Conservation (phyloP, 73 alveolate species). For the Paramecium biaurelia region DNA sequence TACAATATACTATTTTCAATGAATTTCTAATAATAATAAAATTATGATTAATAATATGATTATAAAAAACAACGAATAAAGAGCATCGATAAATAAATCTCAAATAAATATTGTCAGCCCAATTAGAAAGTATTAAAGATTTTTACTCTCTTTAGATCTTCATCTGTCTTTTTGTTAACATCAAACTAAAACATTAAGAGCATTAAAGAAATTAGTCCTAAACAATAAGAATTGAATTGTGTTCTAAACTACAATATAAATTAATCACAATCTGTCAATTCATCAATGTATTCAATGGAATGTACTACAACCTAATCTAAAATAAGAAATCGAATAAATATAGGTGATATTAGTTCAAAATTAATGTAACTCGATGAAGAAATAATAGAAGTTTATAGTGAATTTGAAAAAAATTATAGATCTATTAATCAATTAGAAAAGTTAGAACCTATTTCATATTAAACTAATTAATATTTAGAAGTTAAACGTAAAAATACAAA, state of each 20-base stretch:
- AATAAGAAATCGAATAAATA: background rate
- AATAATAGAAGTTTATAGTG: constrained; percentile 9
- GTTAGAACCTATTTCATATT: background rate
- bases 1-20: background rate
- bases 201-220: background rate
- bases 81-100: constrained; percentile 5
- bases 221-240: background rate
- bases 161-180: background rate
- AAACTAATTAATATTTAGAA: background rate
- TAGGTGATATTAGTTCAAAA: background rate
- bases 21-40: background rate
- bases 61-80: constrained; percentile 12
- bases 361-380: background rate
- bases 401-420: constrained; percentile 27
- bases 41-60: background rate
- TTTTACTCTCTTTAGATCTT: background rate
- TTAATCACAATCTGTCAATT: background rate
- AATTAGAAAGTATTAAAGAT: background rate
- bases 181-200: background rate
- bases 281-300: background rate
- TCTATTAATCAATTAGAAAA: constrained; percentile 5
- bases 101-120: background rate
- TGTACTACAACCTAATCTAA: background rate
- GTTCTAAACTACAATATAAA: background rate
- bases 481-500: background rate